Conservation (phyloP, 2,329 filamentous ascomycete species). For the Raffaelea ambrosiae region DNA sequence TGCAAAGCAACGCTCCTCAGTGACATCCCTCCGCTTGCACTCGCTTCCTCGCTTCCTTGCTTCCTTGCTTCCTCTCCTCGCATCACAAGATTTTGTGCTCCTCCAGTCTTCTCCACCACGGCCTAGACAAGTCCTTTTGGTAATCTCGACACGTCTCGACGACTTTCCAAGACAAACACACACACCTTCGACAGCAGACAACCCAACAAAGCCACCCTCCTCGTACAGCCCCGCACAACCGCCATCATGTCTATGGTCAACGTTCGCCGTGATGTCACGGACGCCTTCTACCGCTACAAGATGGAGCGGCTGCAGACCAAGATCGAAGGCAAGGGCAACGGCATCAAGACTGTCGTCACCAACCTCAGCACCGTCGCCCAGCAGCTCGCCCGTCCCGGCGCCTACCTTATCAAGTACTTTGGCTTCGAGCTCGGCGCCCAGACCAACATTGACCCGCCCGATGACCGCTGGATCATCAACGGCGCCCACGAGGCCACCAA, state of each 20-base stretch:
- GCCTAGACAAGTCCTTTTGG: too few species aligned
- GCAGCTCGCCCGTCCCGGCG: constrained; percentile 83
- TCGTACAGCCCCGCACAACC: constrained; percentile 26
- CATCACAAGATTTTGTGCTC: not conserved
- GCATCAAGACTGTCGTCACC: constrained; percentile 97
- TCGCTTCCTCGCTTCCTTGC: not conserved
- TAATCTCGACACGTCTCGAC: too few species aligned
- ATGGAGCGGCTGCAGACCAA: constrained; percentile 99
- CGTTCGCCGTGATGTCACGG: constrained; percentile 94
- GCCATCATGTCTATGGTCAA: constrained; percentile 94
- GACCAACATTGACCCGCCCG: constrained; percentile 93
- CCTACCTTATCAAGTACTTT: constrained; percentile 99
- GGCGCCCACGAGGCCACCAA: constrained; percentile 91
- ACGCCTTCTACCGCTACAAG: constrained; percentile 99
- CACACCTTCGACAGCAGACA: too few species aligned
- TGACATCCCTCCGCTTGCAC: constrained; percentile 35
- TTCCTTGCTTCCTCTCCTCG: not conserved
- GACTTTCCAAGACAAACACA: too few species aligned
- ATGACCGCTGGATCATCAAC: constrained; percentile 99
- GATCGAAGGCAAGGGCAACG: constrained; percentile 99
- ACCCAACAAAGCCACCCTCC: not conserved
- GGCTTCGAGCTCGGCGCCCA: constrained; percentile 97
- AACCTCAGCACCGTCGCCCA: constrained; percentile 91
- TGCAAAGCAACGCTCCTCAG: constrained; percentile 43
- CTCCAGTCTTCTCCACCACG: too few species aligned